Conservation (phyloP, 2,329 filamentous ascomycete genomes). For the Fusarium anguioides region DNA sequence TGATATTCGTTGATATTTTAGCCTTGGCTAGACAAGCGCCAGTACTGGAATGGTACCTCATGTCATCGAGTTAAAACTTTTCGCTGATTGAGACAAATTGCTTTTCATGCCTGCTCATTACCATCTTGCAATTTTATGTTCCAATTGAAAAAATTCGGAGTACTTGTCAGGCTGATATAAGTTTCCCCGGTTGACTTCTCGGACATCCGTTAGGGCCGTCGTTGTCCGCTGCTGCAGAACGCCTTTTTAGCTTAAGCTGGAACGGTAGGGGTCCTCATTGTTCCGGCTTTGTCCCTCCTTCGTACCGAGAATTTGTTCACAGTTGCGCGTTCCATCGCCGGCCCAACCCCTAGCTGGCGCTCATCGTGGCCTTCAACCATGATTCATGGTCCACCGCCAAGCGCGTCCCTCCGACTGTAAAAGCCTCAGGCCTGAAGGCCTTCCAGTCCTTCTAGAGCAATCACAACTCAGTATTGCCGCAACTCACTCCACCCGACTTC, state of each 20-base stretch:
- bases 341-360: conserved; percentile 40
- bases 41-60: conserved; percentile 10
- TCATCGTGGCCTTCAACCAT: conserved; percentile 45
- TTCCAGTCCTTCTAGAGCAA: conserved; percentile 44
- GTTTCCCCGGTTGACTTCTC: conserved; percentile 9
- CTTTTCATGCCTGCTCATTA: not conserved
- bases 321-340: conserved; percentile 45
- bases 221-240: conserved; percentile 41
- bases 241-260: conserved; percentile 29
- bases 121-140: not conserved
- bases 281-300: conserved; percentile 43
- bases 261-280: conserved; percentile 41
- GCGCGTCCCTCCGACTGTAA: conserved; percentile 46
- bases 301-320: conserved; percentile 45
- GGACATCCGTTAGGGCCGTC: conserved; percentile 45
- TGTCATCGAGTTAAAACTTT: not conserved
- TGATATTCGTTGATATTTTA: conserved; percentile 33
- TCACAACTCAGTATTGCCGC: conserved; percentile 44
- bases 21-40: conserved; percentile 18
- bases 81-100: not conserved
- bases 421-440: conserved; percentile 50
- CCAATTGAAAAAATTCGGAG: not conserved
- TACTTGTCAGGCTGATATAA: not conserved
- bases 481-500: conserved; percentile 51
- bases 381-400: conserved; percentile 52